Conservation (phyloP, 495 filamentous ascomycete species). For the Aspergillus conjunctus region DNA sequence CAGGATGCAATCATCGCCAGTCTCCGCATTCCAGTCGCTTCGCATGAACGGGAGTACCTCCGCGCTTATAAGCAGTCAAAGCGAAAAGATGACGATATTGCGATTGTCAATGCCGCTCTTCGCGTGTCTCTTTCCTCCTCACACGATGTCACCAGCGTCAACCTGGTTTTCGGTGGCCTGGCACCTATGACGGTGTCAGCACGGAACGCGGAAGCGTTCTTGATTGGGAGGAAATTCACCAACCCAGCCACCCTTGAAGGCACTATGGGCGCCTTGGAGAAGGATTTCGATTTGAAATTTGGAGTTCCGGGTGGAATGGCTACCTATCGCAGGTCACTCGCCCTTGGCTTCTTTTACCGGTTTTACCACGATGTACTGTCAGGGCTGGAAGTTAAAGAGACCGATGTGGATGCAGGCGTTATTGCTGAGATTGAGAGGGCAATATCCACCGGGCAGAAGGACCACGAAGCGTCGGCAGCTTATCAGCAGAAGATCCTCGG, state of each 20-base stretch:
- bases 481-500: conserved; percentile 76
- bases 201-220: conserved; percentile 68
- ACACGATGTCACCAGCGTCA: conserved; percentile 67
- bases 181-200: conserved; percentile 83
- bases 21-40: conserved; percentile 76
- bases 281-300: conserved; percentile 83
- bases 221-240: conserved; percentile 77
- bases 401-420: conserved; percentile 54
- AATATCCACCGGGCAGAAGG: conserved; percentile 60
- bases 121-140: conserved; percentile 66
- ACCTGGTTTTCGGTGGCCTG: conserved; percentile 90
- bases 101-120: conserved; percentile 86
- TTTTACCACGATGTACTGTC: conserved; percentile 77
- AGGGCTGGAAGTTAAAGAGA: conserved; percentile 45
- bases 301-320: conserved; percentile 95
- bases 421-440: conserved; percentile 61
- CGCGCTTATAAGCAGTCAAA: conserved; percentile 93
- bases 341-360: conserved; percentile 84
- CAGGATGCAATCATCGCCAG: conserved; percentile 81
- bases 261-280: conserved; percentile 80
- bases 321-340: conserved; percentile 87
- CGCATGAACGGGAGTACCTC: conserved; percentile 60
- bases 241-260: conserved; percentile 82
- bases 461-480: conserved; percentile 50
- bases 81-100: conserved; percentile 95